These are phyloP conservation scores for Gossypium schwendimanii DNA, from an alignment of 441 rosid genomes.

Conservation along the genomic window DNA sequence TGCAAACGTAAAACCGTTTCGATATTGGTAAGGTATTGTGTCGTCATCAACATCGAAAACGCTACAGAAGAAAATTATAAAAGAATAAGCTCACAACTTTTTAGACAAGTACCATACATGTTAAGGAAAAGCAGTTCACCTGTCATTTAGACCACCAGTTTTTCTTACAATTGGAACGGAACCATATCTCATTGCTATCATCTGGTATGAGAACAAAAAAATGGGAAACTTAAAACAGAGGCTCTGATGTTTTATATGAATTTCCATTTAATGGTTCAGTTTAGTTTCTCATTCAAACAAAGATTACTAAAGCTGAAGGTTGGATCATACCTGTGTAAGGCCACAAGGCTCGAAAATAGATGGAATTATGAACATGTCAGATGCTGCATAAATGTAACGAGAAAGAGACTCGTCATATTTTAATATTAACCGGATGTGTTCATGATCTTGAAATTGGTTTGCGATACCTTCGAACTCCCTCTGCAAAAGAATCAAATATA, in stretches of 20 bases:
- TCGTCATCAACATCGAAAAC: slow-evolving; percentile 82
- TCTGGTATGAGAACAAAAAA: slow-evolving; percentile 30
- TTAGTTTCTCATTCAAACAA: slow-evolving; percentile 12
- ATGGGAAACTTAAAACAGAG: background rate
- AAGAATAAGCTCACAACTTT: slow-evolving; percentile 1
- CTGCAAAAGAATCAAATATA: slow-evolving; percentile 29
- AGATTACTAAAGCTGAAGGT: slow-evolving; percentile 9
- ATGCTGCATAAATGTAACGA: slow-evolving; percentile 77
- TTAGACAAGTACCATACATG: background rate
- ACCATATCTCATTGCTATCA: slow-evolving; percentile 95
- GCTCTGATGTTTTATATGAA: background rate
- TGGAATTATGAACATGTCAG: slow-evolving; percentile 88
- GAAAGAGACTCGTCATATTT: slow-evolving; percentile 88
- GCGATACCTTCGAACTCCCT: slow-evolving; percentile 88
- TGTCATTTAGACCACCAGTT: slow-evolving; percentile 91
- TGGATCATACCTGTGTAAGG: slow-evolving; percentile 73
- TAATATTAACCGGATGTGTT: slow-evolving; percentile 63
- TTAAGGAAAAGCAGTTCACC: slow-evolving; percentile 32
- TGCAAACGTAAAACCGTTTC: slow-evolving; percentile 67
- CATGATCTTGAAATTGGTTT: slow-evolving; percentile 55
- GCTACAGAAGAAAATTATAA: slow-evolving; percentile 30
- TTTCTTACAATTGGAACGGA: slow-evolving; percentile 77
- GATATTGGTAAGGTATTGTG: slow-evolving; percentile 57
- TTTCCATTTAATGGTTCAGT: background rate
- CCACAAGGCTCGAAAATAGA: slow-evolving; percentile 98